Evolutionary conservation across 2,329 filamentous ascomycete species (phyloP), one percentile per base, ranked within the genome.

Genomic region (Aspergillus uvarum): DNA sequence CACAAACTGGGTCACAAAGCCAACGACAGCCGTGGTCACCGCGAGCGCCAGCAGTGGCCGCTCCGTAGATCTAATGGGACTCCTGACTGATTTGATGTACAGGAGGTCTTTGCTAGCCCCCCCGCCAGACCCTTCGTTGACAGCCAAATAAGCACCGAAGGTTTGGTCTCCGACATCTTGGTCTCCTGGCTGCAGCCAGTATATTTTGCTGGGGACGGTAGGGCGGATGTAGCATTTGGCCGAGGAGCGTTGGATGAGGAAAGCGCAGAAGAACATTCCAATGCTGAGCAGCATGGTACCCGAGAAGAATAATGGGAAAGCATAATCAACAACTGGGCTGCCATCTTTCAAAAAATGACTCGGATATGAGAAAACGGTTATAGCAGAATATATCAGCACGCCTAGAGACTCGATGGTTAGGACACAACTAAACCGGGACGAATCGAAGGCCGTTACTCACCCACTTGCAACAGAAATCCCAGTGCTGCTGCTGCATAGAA

Each of bases 1-100:
- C 7, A 78, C 63, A 29, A 79, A 79, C 54, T 79, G 76, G 1
- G 74, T 49, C 3, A 78, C 62, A n/a, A 75, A 79, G 1, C 76
- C 76, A 5, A 70, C 2, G 11, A 74, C 58, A 0, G 74, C 74
- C 1, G 70, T 52, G 0, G 47, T 16, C 7, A 77, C 57, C 3
- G 69, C 67, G 6, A 63, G 54, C 2, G 70, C 49, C 0, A 73
- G 66, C 5, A 67, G 54, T 1, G 65, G 8, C 3, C 63, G 53
- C 12, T 63, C 63, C 1, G 50, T 57, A 3, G 64, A 51, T 5
- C 63, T 60, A 51, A 57, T 42, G 12, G 51, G 54, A 4, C 64
- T 55, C 26, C 69, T 62, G 6, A 68, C 62, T 0, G 73, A 74
- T 50, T 74, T 74, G 24, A 72, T 67, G 48, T 74, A 74, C 49